phyloP scores from a whole-genome alignment of 306 rosid species.

The Purshia tridentata region DNA sequence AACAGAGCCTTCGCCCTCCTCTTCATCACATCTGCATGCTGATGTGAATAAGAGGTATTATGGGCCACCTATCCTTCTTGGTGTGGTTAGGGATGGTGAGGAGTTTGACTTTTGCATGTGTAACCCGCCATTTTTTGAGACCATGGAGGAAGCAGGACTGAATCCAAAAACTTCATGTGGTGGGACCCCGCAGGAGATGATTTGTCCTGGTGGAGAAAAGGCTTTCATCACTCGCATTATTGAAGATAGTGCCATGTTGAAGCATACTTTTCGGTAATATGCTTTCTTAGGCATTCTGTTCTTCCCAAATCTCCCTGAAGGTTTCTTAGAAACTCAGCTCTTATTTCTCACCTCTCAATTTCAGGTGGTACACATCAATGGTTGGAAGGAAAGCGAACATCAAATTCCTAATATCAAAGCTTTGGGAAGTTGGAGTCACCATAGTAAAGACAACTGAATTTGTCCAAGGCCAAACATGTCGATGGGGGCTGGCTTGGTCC shows the following conservation, averaged over 20 bases:
- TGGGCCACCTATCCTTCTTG: slow-evolving; percentile 76
- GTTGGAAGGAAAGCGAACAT: slow-evolving; percentile 61
- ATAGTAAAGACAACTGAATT: slow-evolving; percentile 85
- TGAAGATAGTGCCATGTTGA: slow-evolving; percentile 66
- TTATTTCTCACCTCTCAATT: slow-evolving; percentile 17
- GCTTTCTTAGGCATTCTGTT: slow-evolving; percentile 6
- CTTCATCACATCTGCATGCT: slow-evolving; percentile 33
- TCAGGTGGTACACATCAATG: slow-evolving; percentile 94
- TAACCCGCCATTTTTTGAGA: slow-evolving; percentile 89
- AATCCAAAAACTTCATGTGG: slow-evolving; percentile 91
- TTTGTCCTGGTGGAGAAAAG: slow-evolving; percentile 85
- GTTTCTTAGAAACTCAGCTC: not conserved
- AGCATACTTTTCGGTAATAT: slow-evolving; percentile 57
- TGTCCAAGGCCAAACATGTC: slow-evolving; percentile 79
- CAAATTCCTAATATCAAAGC: slow-evolving; percentile 59
- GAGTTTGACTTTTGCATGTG: slow-evolving; percentile 96
- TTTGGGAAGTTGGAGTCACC: slow-evolving; percentile 75
- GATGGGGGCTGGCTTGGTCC: slow-evolving; percentile 97
- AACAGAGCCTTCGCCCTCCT: slow-evolving; percentile 27
- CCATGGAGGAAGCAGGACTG: slow-evolving; percentile 79
- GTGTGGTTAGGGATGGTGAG: slow-evolving; percentile 70
- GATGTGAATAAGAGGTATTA: slow-evolving; percentile 36
- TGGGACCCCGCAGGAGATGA: slow-evolving; percentile 79
- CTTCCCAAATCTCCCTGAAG: not conserved
- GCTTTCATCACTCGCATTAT: slow-evolving; percentile 74